Base-by-base conservation (phyloP, 768 basidiomycete genomes). In the Lactifluus rugatus region DNA sequence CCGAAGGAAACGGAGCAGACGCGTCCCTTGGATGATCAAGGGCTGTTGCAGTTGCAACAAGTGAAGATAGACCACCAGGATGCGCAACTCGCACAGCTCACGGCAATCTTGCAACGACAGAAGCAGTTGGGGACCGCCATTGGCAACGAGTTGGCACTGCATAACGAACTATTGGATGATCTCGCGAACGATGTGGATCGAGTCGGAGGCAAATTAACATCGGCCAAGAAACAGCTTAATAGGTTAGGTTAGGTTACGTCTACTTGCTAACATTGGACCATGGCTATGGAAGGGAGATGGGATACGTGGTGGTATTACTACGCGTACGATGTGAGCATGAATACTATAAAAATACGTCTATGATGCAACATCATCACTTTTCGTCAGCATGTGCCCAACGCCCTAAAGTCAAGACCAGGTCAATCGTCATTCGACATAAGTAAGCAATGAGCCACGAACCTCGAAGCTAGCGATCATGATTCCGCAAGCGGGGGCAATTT, bases 391-490 rank as follows among this genome's bases (percentile, higher is more conserved):
- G 60, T 70, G 76, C 51, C 83, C 85, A 55, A 87, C 73, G 48
- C 85, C 83, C 85, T 87, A 55, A 16, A 54, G 26, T 44, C 14
- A 56, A 58, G 3, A 19, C 53, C 69, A 42, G 67, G 63, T 13
- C 57, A 26, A 60, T 45, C 8, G 10, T 57, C 6, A 48, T 47
- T 41, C 11, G 23, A 26, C n/a, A 36, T 57, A 13, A 56, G 25
- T 23, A 34, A 57, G n/a, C 36, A 52, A 23, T 36, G 53, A 39
- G 19, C 23, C 45, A 21, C 72, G 31, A 64, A 84, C 93, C 82
- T 98, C 94, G 68, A 87, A 98, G 70, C 87, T 93, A 56, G 89
- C 83, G 69, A 97, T 96, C 95, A 98, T 97, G 64, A 99, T 87
- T 23, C 95, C 95, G 71, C 96, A 99, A 42, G 95, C 96, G 39